Conservation (phyloP, 1,284 basidiomycete species). For the Cryptococcus sp. region DNA sequence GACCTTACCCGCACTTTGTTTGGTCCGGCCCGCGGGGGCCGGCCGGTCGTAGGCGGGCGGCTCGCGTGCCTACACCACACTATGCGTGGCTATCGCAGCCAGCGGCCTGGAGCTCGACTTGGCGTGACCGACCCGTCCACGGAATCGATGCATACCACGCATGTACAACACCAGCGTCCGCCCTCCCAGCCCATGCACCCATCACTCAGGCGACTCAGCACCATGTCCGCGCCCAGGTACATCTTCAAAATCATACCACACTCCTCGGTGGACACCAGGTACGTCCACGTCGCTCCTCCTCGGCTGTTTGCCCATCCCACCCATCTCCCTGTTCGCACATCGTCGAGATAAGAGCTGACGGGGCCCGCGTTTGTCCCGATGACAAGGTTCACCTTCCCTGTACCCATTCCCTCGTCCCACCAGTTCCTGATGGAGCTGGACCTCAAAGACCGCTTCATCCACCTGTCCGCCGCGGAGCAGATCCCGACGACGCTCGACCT, state of each 20-base stretch:
- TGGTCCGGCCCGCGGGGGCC: no score
- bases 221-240: slow-evolving; percentile 32
- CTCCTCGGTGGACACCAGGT: slow-evolving; percentile 41
- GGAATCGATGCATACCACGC: no score
- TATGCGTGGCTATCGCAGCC: no score
- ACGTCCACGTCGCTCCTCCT: slow-evolving; percentile 7
- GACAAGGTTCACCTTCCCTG: slow-evolving; percentile 37
- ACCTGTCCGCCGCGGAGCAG: slow-evolving; percentile 61
- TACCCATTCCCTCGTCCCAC: slow-evolving; percentile 39
- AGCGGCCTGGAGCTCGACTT: no score
- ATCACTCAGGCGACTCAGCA: slow-evolving; percentile 4
- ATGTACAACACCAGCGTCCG: no score
- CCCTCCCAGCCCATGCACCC: no score
- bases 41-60: no score
- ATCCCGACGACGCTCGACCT: slow-evolving; percentile 56
- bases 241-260: slow-evolving; percentile 49
- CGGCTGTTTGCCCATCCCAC: not conserved
- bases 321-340: not conserved
- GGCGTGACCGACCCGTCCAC: no score
- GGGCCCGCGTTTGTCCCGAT: no score
- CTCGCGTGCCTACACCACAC: no score
- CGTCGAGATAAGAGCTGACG: not conserved
- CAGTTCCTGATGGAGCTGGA: slow-evolving; percentile 39
- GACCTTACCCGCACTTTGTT: no score
- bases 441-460: slow-evolving; percentile 57